These are phyloP conservation scores for Rhizophagus sp. DNA, from an alignment of 192 early-diverging fungal genomes.

Conservation along the genomic window DNA sequence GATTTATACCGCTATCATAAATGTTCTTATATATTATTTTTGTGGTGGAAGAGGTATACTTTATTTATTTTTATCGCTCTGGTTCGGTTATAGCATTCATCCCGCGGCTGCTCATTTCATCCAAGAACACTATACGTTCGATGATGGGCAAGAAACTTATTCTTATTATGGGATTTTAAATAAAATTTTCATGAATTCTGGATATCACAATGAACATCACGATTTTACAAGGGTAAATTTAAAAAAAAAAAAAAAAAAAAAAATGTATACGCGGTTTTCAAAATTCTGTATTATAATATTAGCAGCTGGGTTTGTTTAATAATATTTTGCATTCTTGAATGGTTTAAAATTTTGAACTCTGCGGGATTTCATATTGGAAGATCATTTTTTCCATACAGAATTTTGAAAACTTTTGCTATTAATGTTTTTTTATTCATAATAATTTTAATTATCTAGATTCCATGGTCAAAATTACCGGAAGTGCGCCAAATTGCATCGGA, in stretches of 20 bases:
- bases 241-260: too few species aligned
- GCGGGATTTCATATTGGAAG: too few species aligned
- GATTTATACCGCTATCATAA: constrained; percentile 62
- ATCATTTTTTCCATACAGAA: too few species aligned
- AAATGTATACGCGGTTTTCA: neutral
- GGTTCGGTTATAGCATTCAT: constrained; percentile 86
- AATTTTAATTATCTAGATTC: constrained; percentile 49
- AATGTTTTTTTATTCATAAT: neutral
- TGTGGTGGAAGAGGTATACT: constrained; percentile 66
- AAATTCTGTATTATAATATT: too few species aligned
- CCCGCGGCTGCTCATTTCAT: constrained; percentile 96
- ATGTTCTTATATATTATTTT: constrained; percentile 54
- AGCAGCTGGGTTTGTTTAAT: too few species aligned
- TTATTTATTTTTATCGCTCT: constrained; percentile 69
- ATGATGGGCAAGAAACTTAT: constrained; percentile 93
- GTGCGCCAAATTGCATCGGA: constrained; percentile 80
- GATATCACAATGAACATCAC: constrained; percentile 98
- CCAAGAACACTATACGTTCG: constrained; percentile 96
- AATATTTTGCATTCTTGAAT: too few species aligned
- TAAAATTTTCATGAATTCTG: constrained; percentile 89
- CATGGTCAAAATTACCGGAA: constrained; percentile 85
- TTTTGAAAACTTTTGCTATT: neutral
- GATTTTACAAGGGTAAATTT: constrained; percentile 61
- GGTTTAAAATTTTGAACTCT: too few species aligned
- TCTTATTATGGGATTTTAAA: constrained; percentile 95